Evolutionary conservation across 345 rosid species (phyloP).

Genomic region (Eutrema japonicum): DNA sequence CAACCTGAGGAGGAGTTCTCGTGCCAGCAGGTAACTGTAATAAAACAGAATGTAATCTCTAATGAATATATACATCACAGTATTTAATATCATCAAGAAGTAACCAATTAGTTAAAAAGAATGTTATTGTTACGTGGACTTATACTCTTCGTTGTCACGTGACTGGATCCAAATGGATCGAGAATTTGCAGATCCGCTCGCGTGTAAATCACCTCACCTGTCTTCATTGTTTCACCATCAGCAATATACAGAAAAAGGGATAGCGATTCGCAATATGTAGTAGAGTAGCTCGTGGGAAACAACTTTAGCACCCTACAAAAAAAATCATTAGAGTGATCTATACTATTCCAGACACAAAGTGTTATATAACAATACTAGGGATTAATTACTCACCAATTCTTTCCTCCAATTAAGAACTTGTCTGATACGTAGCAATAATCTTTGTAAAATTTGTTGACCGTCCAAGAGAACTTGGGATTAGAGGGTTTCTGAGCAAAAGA

Average conservation of each 20-base stretch:
- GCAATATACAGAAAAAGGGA: not conserved
- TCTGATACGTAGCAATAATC: not conserved
- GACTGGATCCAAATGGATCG: constrained; percentile 25
- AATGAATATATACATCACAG: not conserved
- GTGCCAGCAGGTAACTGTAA: not conserved
- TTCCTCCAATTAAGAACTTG: not conserved
- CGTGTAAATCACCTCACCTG: not conserved
- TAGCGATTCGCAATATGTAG: not conserved
- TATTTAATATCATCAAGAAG: not conserved
- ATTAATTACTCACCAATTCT: constrained; percentile 6
- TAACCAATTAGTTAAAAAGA: not conserved
- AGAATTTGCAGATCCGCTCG: not conserved
- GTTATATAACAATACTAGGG: not conserved
- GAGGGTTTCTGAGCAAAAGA: not conserved
- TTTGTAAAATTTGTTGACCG: not conserved
- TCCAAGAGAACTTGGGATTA: not conserved
- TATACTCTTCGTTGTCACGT: not conserved
- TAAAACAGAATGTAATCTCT: not conserved
- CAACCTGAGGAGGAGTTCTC: not conserved
- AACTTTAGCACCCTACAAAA: constrained; percentile 5
- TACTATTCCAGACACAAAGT: not conserved
- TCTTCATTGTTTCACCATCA: not conserved
- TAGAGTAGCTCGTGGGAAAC: constrained; percentile 1
- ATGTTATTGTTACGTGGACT: not conserved
- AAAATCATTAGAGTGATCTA: not conserved